Base-by-base conservation (phyloP, 257 asterid genomes). In the Schizonepeta tenuifolia region DNA sequence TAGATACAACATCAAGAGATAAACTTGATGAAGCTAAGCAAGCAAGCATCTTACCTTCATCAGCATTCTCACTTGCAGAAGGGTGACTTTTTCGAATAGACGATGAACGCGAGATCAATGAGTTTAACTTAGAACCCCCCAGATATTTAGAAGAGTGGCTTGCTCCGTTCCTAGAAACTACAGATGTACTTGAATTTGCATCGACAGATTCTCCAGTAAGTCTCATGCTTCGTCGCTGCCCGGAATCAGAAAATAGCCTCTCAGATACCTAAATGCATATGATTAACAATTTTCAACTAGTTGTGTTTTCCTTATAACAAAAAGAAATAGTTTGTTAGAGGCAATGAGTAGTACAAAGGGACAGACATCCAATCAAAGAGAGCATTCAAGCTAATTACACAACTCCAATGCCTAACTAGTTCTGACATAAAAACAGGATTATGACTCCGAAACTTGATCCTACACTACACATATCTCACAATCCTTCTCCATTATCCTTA, bases 181-280 rank as follows among this genome's bases (percentile, higher is more conserved):
- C 24, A 46, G 93, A 75, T 66, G 80, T 73, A 80, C 73, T 79
- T 53, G 94, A 78, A 77, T 71, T 88, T 47, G 84, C 31, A 79
- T 74, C 83, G 74, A 84, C 76, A 31, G 94, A 78, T 67, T 95
- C 99, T 71, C 92, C 99, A 73, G 96, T 90, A 67, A 92, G 92
- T 76, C 98, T 89, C 81, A 86, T 83, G 88, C 96, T 94, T 75
- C 97, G 83, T 44, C 99, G 91, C 78, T 93, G 95, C 57, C 90
- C 91, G 55, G 98, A 95, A 81, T 95, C 99, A 74, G 95, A 76
- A 88, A 92, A 95, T 59, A 95, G 80, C 86, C 97, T 90, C 83
- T 93, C 99, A 61, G 99, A 92, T 77, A 92, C 96, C 97, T 93
- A 80, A 69, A 80, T 28, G 57, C 78, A 84, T 54, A 72, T 35